Percentiles rank a stretch among this genome's conserved stretches.
These are phyloP conservation scores for Fraxinus baroniana DNA, from an alignment of 305 asterid species.

Conservation along the genomic window DNA sequence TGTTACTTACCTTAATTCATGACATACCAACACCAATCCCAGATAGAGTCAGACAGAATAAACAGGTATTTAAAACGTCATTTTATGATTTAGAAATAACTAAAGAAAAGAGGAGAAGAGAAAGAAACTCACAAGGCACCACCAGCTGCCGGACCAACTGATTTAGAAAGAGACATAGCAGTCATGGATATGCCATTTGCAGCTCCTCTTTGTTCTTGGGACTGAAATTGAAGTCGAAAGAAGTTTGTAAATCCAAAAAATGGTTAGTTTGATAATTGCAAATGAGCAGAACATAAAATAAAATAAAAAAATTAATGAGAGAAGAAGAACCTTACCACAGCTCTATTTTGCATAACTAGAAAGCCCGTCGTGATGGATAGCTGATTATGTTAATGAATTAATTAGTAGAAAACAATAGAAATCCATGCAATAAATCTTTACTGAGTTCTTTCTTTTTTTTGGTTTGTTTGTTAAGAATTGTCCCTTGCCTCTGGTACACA, in stretches of 20 bases:
- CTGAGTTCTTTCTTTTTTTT: not conserved
- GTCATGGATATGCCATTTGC: slow-evolving; percentile 71
- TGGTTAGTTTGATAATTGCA: not conserved
- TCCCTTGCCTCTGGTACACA: not conserved
- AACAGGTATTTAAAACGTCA: not conserved
- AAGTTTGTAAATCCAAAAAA: not conserved
- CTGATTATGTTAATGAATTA: slow-evolving; percentile 30
- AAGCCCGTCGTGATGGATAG: slow-evolving; percentile 57
- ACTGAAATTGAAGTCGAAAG: slow-evolving; percentile 26
- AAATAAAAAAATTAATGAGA: not conserved
- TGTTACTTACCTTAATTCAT: not conserved
- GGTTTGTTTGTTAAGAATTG: not conserved
- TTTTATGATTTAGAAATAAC: not conserved
- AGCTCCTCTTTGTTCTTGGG: slow-evolving; percentile 61
- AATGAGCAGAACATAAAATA: not conserved
- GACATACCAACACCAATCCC: not conserved
- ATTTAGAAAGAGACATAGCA: slow-evolving; percentile 59
- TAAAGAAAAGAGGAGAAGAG: not conserved
- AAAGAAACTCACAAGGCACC: slow-evolving; percentile 53
- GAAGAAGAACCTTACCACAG: slow-evolving; percentile 47
- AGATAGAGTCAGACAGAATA: not conserved
- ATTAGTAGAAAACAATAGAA: slow-evolving; percentile 10
- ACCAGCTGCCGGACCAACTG: slow-evolving; percentile 64
- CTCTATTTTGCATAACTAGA: slow-evolving; percentile 59
- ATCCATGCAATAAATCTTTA: not conserved